Conservation (phyloP, 2,329 filamentous ascomycete species). For the Penicillium sp. region DNA sequence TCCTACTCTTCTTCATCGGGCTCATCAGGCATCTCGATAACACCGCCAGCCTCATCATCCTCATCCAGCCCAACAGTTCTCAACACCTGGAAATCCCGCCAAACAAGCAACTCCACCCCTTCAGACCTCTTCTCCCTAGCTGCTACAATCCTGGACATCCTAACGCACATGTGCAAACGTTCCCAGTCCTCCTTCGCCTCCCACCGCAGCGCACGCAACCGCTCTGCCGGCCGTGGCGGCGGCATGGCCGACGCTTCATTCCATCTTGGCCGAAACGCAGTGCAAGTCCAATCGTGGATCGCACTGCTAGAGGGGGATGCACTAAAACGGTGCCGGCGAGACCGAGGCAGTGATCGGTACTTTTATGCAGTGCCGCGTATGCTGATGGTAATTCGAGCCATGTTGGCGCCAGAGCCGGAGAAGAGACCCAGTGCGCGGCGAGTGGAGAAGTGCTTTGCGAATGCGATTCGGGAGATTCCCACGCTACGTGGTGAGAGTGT, state of each 20-base stretch:
- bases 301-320: constrained; percentile 48
- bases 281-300: constrained; percentile 56
- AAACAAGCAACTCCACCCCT: constrained; percentile 29
- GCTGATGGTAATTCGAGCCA: constrained; percentile 36
- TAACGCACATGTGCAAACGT: constrained; percentile 56
- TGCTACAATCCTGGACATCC: constrained; percentile 55
- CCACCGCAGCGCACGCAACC: constrained; percentile 53
- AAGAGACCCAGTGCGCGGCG: constrained; percentile 31
- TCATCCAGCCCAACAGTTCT: constrained; percentile 20
- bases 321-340: constrained; percentile 32
- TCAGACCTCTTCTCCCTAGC: constrained; percentile 58
- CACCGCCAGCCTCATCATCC: constrained; percentile 1
- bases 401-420: constrained; percentile 34
- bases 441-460: constrained; percentile 26
- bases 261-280: constrained; percentile 49
- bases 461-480: constrained; percentile 12
- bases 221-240: constrained; percentile 45
- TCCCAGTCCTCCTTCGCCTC: constrained; percentile 53
- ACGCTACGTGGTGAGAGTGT: neutral
- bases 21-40: constrained; percentile 5
- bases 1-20: constrained; percentile 7
- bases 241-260: constrained; percentile 55
- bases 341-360: constrained; percentile 29
- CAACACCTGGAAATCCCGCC: constrained; percentile 38
- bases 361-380: constrained; percentile 39